Base-by-base conservation (phyloP, 2,329 filamentous ascomycete genomes). In the Calonectria hawksworthii region DNA sequence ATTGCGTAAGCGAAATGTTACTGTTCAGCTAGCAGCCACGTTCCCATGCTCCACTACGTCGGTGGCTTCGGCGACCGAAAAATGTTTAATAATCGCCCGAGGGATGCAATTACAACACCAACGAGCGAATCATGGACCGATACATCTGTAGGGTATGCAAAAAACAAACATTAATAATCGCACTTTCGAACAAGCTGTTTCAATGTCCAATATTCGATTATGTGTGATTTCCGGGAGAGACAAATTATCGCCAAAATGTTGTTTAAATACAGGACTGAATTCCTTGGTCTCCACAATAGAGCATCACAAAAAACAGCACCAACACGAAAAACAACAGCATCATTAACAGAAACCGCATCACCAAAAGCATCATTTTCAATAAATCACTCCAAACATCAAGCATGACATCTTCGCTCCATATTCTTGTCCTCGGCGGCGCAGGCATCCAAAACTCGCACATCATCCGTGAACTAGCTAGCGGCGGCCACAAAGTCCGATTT, bases 361-460 rank as follows among this genome's bases (percentile, higher is more conserved):
- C 30, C 10, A 23, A 36, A 9, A 5, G n/a, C 41, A 65, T 11
- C 13, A 14, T 7, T 59, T 36, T 26, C 10, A 5, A 21, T 5
- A 18, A 14, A 56, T 10, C 8, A 5, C 26, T 54, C 30, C 30
- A 32, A 28, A 26, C 23, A 51, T 32, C 28, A n/a, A 56, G n/a
- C 38, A 66, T 66, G 63, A 34, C 44, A 21, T 34, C 63, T 10
- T 34, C 63, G 21, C 44, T 66, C 18, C 44, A 23, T 23, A 34
- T 66, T 34, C 63, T 66, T 11, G 44, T 66, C 32, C 63, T 66
- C 28, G 63, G 63, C 30, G 63, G 63, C 14, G 63, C 63, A 23
- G 63, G 63, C 44, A 18, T 66, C 23, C 63, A 66, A n/a, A 66
- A 66, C 23, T 47, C 63, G 1, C 44, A 66, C 2, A 44, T 66